phyloP scores from a whole-genome alignment of 768 basidiomycete species.

The Lactarius quietus region DNA sequence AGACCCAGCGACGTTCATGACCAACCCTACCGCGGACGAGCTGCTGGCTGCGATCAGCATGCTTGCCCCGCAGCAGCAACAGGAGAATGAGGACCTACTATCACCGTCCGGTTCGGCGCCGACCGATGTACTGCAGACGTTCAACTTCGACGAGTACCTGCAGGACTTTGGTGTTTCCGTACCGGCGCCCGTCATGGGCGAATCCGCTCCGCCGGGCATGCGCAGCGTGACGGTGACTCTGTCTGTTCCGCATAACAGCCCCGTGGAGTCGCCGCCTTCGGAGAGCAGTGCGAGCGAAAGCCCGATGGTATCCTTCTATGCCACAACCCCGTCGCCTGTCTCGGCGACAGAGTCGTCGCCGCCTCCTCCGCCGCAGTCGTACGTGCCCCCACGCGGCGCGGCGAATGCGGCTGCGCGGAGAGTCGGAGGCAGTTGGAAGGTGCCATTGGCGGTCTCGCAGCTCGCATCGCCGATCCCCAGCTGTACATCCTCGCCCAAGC shows the following conservation, averaged over 20 bases:
- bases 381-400: conserved; percentile 16
- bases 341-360: background rate
- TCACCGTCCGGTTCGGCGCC: background rate
- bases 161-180: conserved; percentile 1
- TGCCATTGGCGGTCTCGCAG: conserved; percentile 7
- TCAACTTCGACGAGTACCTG: conserved; percentile 20
- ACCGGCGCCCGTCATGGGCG: background rate
- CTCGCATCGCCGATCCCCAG: conserved; percentile 9
- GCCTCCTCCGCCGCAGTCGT: background rate
- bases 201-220: background rate
- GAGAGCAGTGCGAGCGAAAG: background rate
- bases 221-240: background rate
- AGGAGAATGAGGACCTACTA: background rate
- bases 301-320: conserved; percentile 9
- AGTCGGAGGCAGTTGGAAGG: conserved; percentile 23
- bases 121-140: background rate
- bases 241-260: background rate
- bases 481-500: conserved; percentile 9
- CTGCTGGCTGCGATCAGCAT: conserved; percentile 3
- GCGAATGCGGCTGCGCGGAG: conserved; percentile 11
- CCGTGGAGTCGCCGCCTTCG: background rate
- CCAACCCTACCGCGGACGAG: conserved; percentile 6
- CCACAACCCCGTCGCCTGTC: conserved; percentile 1
- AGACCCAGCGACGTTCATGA: conserved; percentile 7
- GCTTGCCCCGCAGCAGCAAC: background rate